Percentiles rank a stretch among this genome's conserved stretches.
Evolutionary conservation across 2,329 filamentous ascomycete species (phyloP).

Genomic region (Arachnomyces sp.): DNA sequence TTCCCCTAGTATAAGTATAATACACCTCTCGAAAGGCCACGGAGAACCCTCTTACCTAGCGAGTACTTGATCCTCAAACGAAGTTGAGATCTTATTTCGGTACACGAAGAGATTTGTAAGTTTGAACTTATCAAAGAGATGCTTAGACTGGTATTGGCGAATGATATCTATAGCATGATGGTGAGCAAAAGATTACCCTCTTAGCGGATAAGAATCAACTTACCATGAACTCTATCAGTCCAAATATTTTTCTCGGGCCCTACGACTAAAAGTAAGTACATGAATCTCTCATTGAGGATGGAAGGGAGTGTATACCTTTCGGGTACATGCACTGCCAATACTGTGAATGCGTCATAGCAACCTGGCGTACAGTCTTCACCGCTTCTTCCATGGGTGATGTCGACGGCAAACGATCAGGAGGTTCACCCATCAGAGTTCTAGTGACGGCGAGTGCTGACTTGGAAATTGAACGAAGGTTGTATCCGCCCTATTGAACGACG

Average conservation of each 20-base stretch:
- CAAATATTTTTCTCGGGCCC: constrained; percentile 20
- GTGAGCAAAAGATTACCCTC: constrained; percentile 6
- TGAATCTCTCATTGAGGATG: constrained; percentile 13
- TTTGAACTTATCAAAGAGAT: constrained; percentile 61
- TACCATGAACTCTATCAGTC: constrained; percentile 56
- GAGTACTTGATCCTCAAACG: constrained; percentile 79
- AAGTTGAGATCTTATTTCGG: constrained; percentile 61
- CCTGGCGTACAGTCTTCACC: constrained; percentile 50
- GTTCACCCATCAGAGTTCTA: constrained; percentile 89
- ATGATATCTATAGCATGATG: constrained; percentile 56
- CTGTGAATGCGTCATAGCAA: constrained; percentile 51
- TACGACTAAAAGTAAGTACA: background rate
- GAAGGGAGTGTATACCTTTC: constrained; percentile 35
- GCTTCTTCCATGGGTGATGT: constrained; percentile 43
- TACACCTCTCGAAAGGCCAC: background rate
- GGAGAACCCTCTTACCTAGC: constrained; percentile 53
- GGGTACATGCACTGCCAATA: constrained; percentile 89
- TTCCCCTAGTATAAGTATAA: background rate
- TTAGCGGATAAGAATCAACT: constrained; percentile 6
- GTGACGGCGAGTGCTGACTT: constrained; percentile 87
- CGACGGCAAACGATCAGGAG: constrained; percentile 56
- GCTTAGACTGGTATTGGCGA: constrained; percentile 65
- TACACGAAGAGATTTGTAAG: constrained; percentile 80
- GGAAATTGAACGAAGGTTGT: constrained; percentile 89
- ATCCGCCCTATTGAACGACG: constrained; percentile 57